Conservation (phyloP, 2,329 filamentous ascomycete genomes). For the Diplodia scrobiculata region DNA sequence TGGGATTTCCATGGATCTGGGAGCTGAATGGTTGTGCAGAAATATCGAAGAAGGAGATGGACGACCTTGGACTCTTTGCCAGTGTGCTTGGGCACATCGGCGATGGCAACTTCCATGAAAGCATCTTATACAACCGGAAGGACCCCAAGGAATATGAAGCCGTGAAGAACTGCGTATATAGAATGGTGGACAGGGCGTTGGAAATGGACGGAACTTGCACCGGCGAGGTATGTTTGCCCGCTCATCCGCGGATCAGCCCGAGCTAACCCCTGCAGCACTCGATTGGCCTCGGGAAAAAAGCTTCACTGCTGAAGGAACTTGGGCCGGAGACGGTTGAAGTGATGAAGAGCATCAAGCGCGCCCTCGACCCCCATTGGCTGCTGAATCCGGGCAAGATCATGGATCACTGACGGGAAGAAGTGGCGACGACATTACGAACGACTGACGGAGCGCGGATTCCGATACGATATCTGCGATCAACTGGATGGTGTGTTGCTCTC, state of each 20-base stretch:
- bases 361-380: slow-evolving; percentile 82
- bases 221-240: slow-evolving; percentile 58
- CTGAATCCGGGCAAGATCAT: slow-evolving; percentile 94
- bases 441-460: background rate
- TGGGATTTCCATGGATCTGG: background rate
- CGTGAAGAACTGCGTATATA: slow-evolving; percentile 78
- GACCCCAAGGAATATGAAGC: slow-evolving; percentile 70
- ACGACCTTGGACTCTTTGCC: slow-evolving; percentile 80
- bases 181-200: slow-evolving; percentile 86
- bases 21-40: slow-evolving; percentile 53
- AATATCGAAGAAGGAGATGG: slow-evolving; percentile 84
- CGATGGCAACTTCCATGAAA: slow-evolving; percentile 92
- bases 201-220: slow-evolving; percentile 95
- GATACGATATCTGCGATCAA: background rate
- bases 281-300: slow-evolving; percentile 83
- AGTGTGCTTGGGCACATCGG: slow-evolving; percentile 88
- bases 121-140: slow-evolving; percentile 79
- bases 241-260: background rate
- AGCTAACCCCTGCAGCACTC: slow-evolving; percentile 56
- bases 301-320: slow-evolving; percentile 74
- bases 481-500: background rate
- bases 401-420: slow-evolving; percentile 49
- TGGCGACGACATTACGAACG: background rate
- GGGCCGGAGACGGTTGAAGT: slow-evolving; percentile 77
- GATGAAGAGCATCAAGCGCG: slow-evolving; percentile 81